phyloP scores from a whole-genome alignment of 2,329 filamentous ascomycete species.

The Stemphylium vesicarium region DNA sequence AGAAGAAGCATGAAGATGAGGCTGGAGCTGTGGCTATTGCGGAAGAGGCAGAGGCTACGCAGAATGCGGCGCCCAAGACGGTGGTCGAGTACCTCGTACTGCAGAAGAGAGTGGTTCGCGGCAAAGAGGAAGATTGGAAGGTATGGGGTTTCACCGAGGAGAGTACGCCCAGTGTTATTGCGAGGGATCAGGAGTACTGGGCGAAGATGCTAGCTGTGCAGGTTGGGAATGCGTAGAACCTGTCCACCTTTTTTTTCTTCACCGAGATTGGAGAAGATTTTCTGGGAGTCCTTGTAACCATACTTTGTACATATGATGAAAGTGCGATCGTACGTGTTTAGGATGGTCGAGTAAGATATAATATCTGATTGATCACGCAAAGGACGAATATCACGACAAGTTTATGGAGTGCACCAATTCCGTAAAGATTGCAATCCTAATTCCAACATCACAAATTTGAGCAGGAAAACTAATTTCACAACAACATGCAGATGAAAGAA shows the following conservation, averaged over 20 bases:
- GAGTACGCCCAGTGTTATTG: slow-evolving; percentile 46
- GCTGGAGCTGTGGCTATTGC: neutral
- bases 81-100: slow-evolving; percentile 71
- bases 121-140: slow-evolving; percentile 62
- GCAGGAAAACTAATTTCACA: neutral
- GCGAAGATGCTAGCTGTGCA: slow-evolving; percentile 27
- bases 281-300: slow-evolving; percentile 18
- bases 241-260: neutral
- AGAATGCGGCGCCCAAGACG: slow-evolving; percentile 13
- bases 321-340: neutral
- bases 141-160: slow-evolving; percentile 69
- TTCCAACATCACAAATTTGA: neutral
- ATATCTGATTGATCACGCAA: neutral
- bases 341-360: neutral
- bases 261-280: neutral
- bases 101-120: slow-evolving; percentile 57
- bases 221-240: slow-evolving; percentile 8
- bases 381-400: neutral
- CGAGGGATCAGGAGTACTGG: slow-evolving; percentile 33
- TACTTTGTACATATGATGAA: slow-evolving; percentile 16
- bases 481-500: neutral
- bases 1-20: slow-evolving; percentile 3
- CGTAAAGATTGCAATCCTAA: neutral
- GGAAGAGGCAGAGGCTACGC: neutral
- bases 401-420: neutral